A percentile compares a stretch with the other conserved stretches of the same genome.
Evolutionary conservation across 192 early-diverging fungal species (phyloP).

Genomic region (Entophlyctis luteolus): DNA sequence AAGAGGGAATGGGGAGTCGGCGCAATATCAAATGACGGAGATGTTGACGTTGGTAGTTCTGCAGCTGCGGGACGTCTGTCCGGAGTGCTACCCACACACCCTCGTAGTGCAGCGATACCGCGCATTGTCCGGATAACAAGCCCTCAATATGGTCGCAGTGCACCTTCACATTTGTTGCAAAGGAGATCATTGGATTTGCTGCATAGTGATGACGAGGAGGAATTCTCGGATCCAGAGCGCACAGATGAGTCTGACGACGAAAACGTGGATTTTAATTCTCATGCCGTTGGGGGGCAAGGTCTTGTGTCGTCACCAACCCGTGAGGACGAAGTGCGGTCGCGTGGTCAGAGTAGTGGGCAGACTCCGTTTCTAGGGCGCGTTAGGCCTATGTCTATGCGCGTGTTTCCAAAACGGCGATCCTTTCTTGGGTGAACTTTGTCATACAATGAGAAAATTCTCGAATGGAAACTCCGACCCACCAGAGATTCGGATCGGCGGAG

Average conservation of each 20-base stretch:
- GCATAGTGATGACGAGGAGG: background rate
- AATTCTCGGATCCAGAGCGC: constrained; percentile 1
- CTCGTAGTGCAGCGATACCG: background rate
- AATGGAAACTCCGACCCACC: too few relatives aligned
- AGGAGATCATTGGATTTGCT: background rate
- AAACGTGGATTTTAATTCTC: background rate
- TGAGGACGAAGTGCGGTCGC: too few relatives aligned
- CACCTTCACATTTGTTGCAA: background rate
- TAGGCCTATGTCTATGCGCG: too few relatives aligned
- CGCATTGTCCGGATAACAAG: constrained; percentile 5
- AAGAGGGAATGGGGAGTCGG: constrained; percentile 36
- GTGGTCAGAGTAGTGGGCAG: too few relatives aligned
- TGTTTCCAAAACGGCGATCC: too few relatives aligned
- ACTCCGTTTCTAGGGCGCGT: too few relatives aligned
- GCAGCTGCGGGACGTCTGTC: background rate
- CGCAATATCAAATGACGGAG: background rate
- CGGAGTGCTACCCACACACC: background rate
- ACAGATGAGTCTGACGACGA: background rate
- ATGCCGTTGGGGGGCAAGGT: too few relatives aligned
- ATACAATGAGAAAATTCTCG: too few relatives aligned
- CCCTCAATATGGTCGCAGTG: background rate
- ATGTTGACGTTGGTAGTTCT: background rate
- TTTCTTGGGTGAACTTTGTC: too few relatives aligned
- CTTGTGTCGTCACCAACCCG: too few relatives aligned
- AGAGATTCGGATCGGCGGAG: too few relatives aligned